Conservation (phyloP, 1,284 basidiomycete species). For the Leccinum angustisporum region DNA sequence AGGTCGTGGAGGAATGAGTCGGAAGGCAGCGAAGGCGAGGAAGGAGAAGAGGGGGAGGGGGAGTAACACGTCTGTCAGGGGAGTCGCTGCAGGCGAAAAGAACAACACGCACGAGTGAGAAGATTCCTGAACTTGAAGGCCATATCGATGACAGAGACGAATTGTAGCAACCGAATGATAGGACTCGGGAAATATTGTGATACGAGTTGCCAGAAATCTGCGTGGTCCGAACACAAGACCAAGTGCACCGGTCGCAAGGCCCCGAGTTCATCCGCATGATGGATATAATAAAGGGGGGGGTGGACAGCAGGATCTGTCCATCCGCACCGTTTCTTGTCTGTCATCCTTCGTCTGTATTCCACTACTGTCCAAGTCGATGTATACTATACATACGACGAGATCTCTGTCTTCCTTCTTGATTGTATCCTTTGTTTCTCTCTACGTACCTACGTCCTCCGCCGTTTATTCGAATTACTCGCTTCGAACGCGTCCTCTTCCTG, state of each 20-base stretch:
- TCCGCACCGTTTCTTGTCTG: background rate
- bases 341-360: background rate
- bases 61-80: too few species aligned
- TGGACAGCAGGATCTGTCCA: slow-evolving; percentile 6
- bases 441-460: slow-evolving; percentile 43
- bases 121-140: too few species aligned
- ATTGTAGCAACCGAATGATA: too few species aligned
- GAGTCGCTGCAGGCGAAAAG: too few species aligned
- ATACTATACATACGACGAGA: slow-evolving; percentile 1
- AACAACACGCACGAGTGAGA: too few species aligned
- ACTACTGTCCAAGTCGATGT: slow-evolving; percentile 8
- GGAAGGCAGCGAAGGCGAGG: too few species aligned
- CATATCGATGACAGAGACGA: too few species aligned
- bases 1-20: too few species aligned
- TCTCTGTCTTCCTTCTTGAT: background rate
- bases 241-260: slow-evolving; percentile 33
- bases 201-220: slow-evolving; percentile 46
- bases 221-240: slow-evolving; percentile 49
- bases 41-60: too few species aligned
- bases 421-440: background rate
- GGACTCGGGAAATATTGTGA: slow-evolving; percentile 42
- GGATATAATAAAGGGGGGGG: background rate
- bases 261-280: background rate
- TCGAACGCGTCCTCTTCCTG: slow-evolving; percentile 64
- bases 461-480: slow-evolving; percentile 52